Evolutionary conservation across 306 rosid genomes (phyloP).

Genomic region (Cicer arietinum): DNA sequence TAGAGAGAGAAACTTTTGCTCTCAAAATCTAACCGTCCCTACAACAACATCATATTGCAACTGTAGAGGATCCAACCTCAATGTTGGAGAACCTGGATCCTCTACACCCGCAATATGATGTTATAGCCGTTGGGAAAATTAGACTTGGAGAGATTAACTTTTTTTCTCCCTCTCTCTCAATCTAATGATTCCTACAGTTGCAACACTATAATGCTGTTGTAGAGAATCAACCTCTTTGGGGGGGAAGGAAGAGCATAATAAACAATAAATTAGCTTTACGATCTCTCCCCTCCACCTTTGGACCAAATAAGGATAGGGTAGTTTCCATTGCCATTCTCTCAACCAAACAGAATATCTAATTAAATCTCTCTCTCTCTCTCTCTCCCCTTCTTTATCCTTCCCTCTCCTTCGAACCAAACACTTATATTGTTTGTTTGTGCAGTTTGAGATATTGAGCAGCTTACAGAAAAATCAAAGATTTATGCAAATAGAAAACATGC

Average conservation of each 20-base stretch:
- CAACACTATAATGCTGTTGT: too few species aligned
- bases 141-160: too few species aligned
- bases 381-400: background rate
- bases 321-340: background rate
- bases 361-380: background rate
- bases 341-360: background rate
- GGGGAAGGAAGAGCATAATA: background rate
- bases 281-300: background rate
- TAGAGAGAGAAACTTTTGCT: too few species aligned
- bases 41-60: too few species aligned
- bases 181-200: too few species aligned
- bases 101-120: too few species aligned
- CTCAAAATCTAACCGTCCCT: too few species aligned
- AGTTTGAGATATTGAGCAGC: conserved; percentile 90
- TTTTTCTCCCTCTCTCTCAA: too few species aligned
- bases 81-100: too few species aligned
- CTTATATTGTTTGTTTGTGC: conserved; percentile 54
- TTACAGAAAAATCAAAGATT: conserved; percentile 73
- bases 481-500: conserved; percentile 80
- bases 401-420: background rate
- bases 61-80: too few species aligned
- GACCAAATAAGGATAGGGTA: background rate
- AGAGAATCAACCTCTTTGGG: too few species aligned
- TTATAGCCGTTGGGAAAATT: too few species aligned
- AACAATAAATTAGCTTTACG: background rate